Evolutionary conservation across 306 rosid genomes (phyloP), one percentile per base, ranked within the genome.

Genomic region (Glycyrrhiza uralensis): DNA sequence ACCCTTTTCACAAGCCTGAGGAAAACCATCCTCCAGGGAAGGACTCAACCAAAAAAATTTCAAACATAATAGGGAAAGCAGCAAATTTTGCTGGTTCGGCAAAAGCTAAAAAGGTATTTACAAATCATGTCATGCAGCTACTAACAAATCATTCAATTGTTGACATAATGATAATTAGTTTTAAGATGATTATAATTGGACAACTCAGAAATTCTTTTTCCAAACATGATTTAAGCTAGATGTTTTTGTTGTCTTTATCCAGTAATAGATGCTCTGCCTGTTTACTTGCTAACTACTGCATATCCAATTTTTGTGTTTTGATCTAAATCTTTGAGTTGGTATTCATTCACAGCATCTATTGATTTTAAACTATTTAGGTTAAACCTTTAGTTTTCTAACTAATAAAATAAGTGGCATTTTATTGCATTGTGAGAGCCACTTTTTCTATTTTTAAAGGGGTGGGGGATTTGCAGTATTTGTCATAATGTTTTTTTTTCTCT

Each of bases 1-100:
- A 82, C 78, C 96, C 96, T 69, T 87, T 89, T 36, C 76, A 91
- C 80, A 95, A 91, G 83, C 97, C 99, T 44, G 96, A 91, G 84
- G 99, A 95, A 84, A 88, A 88, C 75, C 91, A 89, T 86, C 96
- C 93, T 63, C 97, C 96, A 12, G 99, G 99, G 82, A 91, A 91
- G 86, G 99, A 95, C 84, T 77, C 92, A 12, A 84, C 93, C 32
- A 95, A 91, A 86, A 95, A 86, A 83, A 88, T 91, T 78, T 88
- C 99, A 2, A 91, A 91, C 82, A 82, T 95, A 10, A 91, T 95
- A 29, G 97, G 99, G 50, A 86, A 83, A 83, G 96, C 97, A 79
- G 90, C 95, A 76, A 85, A 85, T 13, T 88, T 88, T 79, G 99
- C 96, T 71, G 89, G 91, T 77, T 91, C 96, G 3, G 91, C 90